phyloP scores from a whole-genome alignment of 768 basidiomycete species.

The Serpula lacrymans region DNA sequence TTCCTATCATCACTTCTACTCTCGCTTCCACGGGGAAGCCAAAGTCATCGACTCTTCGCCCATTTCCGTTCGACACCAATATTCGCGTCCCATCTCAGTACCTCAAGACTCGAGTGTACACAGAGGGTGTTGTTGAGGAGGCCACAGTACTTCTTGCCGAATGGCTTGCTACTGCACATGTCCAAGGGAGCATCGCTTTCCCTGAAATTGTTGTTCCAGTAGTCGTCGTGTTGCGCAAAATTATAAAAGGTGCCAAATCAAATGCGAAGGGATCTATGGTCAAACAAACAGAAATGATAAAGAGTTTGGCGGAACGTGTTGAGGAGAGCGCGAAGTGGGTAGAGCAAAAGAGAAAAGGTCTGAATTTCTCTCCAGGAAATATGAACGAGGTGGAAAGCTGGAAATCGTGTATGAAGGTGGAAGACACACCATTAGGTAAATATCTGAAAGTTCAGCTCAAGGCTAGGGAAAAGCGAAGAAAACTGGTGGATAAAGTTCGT shows the following conservation, averaged over 20 bases:
- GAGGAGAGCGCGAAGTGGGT: constrained; percentile 84
- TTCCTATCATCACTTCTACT: constrained; percentile 79
- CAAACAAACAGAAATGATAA: constrained; percentile 64
- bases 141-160: constrained; percentile 73
- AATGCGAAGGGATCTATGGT: constrained; percentile 28
- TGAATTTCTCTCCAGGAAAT: constrained; percentile 74
- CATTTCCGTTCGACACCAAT: constrained; percentile 83
- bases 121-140: constrained; percentile 83
- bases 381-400: constrained; percentile 68
- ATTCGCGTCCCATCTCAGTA: constrained; percentile 90
- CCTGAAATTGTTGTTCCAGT: constrained; percentile 89
- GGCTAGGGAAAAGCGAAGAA: constrained; percentile 68
- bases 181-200: constrained; percentile 88
- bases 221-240: constrained; percentile 64
- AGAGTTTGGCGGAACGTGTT: constrained; percentile 79
- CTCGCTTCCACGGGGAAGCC: constrained; percentile 66
- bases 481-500: constrained; percentile 70
- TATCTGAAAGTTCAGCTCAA: constrained; percentile 82
- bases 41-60: constrained; percentile 82
- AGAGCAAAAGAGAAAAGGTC: constrained; percentile 61
- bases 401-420: constrained; percentile 60
- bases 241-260: constrained; percentile 60
- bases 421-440: constrained; percentile 74
- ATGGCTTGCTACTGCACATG: constrained; percentile 66
- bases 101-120: constrained; percentile 80